Conservation (phyloP, 768 basidiomycete species). For the Pleurotus ostreatus region DNA sequence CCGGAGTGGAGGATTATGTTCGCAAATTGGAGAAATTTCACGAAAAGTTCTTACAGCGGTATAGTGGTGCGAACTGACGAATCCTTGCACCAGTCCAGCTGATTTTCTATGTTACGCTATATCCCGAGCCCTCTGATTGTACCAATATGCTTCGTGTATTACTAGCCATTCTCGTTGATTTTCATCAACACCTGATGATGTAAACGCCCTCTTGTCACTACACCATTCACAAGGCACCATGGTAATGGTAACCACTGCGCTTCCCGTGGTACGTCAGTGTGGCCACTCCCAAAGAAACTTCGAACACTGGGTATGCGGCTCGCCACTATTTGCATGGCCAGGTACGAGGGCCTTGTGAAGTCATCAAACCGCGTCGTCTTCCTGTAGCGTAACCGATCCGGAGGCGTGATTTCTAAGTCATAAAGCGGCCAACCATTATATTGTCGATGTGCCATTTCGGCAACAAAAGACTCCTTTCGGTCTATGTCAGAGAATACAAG, state of each 20-base stretch:
- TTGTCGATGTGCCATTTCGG: not conserved
- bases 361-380: not conserved
- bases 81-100: too few relatives aligned
- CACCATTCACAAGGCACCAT: too few relatives aligned
- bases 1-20: conserved; percentile 91
- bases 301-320: not conserved
- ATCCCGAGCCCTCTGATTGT: too few relatives aligned
- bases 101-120: too few relatives aligned
- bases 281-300: not conserved
- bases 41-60: conserved; percentile 28
- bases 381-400: not conserved
- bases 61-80: conserved; percentile 14
- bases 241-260: too few relatives aligned
- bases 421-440: not conserved
- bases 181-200: too few relatives aligned
- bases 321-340: not conserved
- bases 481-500: not conserved
- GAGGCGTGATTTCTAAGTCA: not conserved
- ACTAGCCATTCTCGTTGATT: too few relatives aligned
- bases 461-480: not conserved
- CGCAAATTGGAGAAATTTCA: conserved; percentile 64
- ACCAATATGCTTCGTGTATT: too few relatives aligned
- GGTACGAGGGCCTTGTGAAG: not conserved
- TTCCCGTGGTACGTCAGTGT: not conserved
- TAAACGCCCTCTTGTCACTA: too few relatives aligned